Conservation (phyloP, 345 rosid species). For the Rhizophora mangle region DNA sequence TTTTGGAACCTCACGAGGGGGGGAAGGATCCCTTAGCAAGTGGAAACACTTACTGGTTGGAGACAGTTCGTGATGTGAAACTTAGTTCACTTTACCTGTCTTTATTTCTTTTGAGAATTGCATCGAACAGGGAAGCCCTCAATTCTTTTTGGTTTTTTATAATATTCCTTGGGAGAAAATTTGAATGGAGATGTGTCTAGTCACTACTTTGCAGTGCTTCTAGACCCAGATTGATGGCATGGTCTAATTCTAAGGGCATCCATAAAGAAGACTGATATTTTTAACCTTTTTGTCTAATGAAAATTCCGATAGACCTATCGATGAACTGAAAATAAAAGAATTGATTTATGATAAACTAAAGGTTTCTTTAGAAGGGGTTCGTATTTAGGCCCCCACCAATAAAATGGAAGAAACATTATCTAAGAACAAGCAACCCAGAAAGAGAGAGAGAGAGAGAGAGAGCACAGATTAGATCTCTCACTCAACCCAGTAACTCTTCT, state of each 20-base stretch:
- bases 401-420: too few species aligned
- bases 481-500: too few species aligned
- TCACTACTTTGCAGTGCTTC: slow-evolving; percentile 18
- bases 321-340: too few species aligned
- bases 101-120: neutral
- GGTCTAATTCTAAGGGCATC: too few species aligned
- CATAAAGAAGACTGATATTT: neutral
- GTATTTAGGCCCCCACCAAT: too few species aligned
- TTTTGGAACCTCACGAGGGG: neutral
- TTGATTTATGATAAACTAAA: too few species aligned
- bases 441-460: too few species aligned
- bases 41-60: slow-evolving; percentile 17
- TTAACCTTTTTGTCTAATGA: too few species aligned
- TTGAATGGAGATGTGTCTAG: slow-evolving; percentile 24
- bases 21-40: slow-evolving; percentile 20
- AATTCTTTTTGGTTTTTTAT: slow-evolving; percentile 7
- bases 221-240: neutral
- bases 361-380: too few species aligned
- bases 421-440: too few species aligned
- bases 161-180: slow-evolving; percentile 11
- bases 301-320: too few species aligned
- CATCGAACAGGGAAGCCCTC: slow-evolving; percentile 17
- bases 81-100: slow-evolving; percentile 8
- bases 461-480: too few species aligned
- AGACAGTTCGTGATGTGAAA: slow-evolving; percentile 6